These are phyloP conservation scores for Naumovozyma baii DNA, from an alignment of 805 yeast genomes.

Conservation along the genomic window DNA sequence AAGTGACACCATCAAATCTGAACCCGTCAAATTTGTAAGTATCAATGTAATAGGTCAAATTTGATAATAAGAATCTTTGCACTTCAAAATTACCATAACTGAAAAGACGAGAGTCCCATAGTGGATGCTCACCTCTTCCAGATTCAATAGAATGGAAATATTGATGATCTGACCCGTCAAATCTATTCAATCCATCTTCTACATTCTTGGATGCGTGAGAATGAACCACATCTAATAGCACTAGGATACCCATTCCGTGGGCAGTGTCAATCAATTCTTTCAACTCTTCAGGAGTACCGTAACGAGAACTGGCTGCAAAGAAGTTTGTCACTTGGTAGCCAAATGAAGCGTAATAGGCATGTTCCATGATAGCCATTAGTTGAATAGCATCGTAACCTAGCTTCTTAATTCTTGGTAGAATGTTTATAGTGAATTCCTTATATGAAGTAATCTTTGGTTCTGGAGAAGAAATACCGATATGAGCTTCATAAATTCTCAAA, in stretches of 20 bases:
- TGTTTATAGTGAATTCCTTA: constrained; percentile 68
- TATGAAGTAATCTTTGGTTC: constrained; percentile 80
- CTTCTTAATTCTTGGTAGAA: constrained; percentile 74
- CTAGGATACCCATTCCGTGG: constrained; percentile 78
- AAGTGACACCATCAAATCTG: constrained; percentile 93
- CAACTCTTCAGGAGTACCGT: constrained; percentile 90
- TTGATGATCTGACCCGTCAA: constrained; percentile 93
- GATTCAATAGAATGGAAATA: constrained; percentile 74
- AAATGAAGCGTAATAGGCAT: constrained; percentile 94
- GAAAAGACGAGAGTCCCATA: constrained; percentile 95
- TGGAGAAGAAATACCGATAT: constrained; percentile 87
- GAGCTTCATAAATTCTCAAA: constrained; percentile 86
- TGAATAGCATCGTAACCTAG: constrained; percentile 90
- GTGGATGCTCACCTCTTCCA: constrained; percentile 75
- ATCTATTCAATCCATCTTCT: constrained; percentile 83
- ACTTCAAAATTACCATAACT: constrained; percentile 90
- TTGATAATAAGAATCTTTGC: constrained; percentile 72
- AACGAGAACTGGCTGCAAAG: constrained; percentile 82
- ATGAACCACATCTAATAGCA: constrained; percentile 85
- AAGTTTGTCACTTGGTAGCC: constrained; percentile 96
- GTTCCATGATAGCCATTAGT: constrained; percentile 97
- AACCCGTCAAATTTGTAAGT: constrained; percentile 88
- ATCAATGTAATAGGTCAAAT: constrained; percentile 74
- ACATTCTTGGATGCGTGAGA: constrained; percentile 94
- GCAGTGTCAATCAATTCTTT: constrained; percentile 87